Base-by-base conservation (phyloP, 441 rosid genomes). In the Pelargonium cotyledonis region DNA sequence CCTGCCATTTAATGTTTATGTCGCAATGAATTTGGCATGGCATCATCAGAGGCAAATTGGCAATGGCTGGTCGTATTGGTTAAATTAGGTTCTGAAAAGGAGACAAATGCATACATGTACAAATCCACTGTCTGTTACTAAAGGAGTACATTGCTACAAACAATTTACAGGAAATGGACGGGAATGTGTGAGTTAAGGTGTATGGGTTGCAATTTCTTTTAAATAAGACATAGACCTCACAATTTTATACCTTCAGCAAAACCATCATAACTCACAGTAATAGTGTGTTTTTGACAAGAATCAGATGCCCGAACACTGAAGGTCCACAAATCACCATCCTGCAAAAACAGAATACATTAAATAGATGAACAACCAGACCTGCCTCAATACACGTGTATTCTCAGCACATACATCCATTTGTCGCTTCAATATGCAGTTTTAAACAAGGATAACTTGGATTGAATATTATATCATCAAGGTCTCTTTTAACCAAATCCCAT, bases 321-420 rank as follows among this genome's bases (percentile, higher is more conserved):
- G 29, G 82, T 80, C 85, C 85, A 82, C 12, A 74, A 41, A 61
- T 80, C 79, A 65, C 85, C 79, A 60, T 80, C 82, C 83, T 82
- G 73, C 38, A 26, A 40, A 46, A 55, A 65, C 65, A 4, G 15
- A 53, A 35, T 67, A 71, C 43, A 21, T 1, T 18, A 3, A 47
- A 9, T 2, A 9, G 53, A 47, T 9, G 14, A 9, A 47, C 14
- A 47, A 47, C 53, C 14, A 10, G 53, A 10, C 4, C 15, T 9
- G 15, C 12, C 53, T 47, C 10, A 47, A 47, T 14, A 47, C 12
- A 14, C 3, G 0, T 9, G 1, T 1, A 2, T 9, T 47, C 15
- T 10, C 53, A 47, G 12, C 12, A 47, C 53, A 47, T 10, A 47
- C 0, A 47, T 14, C 15, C 7, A 14, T 47, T 9, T 9, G 15